phyloP scores from a whole-genome alignment of 768 basidiomycete species.

The Chiua virens region DNA sequence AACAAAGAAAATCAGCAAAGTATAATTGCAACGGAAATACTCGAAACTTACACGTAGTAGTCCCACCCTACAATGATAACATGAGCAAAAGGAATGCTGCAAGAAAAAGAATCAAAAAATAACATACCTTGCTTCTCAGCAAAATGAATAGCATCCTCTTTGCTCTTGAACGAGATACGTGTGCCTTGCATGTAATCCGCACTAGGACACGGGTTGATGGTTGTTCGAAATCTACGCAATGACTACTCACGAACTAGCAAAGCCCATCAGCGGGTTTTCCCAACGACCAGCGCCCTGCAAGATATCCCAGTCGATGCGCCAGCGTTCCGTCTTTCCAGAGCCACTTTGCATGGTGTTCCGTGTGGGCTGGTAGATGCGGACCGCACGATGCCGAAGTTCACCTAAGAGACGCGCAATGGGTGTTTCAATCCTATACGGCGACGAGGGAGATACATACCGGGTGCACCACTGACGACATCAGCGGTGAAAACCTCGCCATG shows the following conservation, averaged over 20 bases:
- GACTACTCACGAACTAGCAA: constrained; percentile 83
- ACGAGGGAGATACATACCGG: constrained; percentile 48
- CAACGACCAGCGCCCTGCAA: constrained; percentile 88
- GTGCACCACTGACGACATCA: constrained; percentile 84
- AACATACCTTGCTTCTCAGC: constrained; percentile 90
- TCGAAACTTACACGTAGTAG: constrained; percentile 75
- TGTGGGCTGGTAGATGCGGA: constrained; percentile 91
- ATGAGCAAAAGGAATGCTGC: background rate
- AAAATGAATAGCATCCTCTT: constrained; percentile 91
- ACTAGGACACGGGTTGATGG: constrained; percentile 36
- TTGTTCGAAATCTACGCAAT: background rate
- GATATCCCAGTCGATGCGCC: constrained; percentile 94
- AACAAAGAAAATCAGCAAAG: constrained; percentile 4
- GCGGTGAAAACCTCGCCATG: constrained; percentile 68
- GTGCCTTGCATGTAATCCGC: constrained; percentile 97
- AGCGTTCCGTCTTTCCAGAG: constrained; percentile 77
- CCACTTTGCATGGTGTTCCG: constrained; percentile 96
- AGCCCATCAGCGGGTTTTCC: constrained; percentile 99
- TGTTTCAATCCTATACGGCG: background rate
- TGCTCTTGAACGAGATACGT: constrained; percentile 75
- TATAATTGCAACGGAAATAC: constrained; percentile 1
- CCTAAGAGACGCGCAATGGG: constrained; percentile 39
- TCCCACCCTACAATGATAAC: constrained; percentile 71
- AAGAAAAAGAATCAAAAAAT: background rate
- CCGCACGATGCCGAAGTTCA: constrained; percentile 82